Evolutionary conservation across 2,329 filamentous ascomycete genomes (phyloP), one percentile per base, ranked within the genome.

Genomic region (Plectosphaerella cucumerina): DNA sequence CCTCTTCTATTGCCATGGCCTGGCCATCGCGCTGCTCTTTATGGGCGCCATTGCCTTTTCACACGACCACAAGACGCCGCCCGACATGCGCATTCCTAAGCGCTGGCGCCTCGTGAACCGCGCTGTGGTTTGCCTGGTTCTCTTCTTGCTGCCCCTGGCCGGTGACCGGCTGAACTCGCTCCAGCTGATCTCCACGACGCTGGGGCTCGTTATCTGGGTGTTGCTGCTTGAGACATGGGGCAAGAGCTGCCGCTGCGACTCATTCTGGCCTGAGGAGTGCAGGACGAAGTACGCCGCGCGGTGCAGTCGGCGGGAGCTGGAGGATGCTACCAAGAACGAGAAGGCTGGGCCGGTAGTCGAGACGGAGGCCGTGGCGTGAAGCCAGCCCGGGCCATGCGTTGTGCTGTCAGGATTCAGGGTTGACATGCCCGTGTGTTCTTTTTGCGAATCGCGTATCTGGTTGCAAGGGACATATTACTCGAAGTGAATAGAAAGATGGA

Each of bases 1-100:
- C 14, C 84, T 81, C 72, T 86, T 82, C 64, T 86, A 86, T 63
- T 86, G 82, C 62, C 74, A 71, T n/a, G 83, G 84, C 1, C 70
- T 85, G 2, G 80, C 77, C 21, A 66, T 82, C 14, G 73, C 80
- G 1, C 65, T 86, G 5, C 60, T 76, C 11, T 74, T 68, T 57
- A 84, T 84, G 75, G 69, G 66, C 9, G 55, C 78, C 48, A 84
- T 86, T 46, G 75, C 79, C 1, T 59, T 75, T 17, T 71, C 71
- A 12, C 82, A 86, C 59, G 67, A 75, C 35, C 82, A 85, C 66
- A 80, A 79, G 55, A 69, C 73, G 21, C 68, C 77, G 15, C 64
- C 72, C 3, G 70, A 70, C 6, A 70, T 75, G 23, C 77, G 80
- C 3, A 63, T 80, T 53, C 67, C 66, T 48, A 82, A 82, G 61